Percentiles rank a stretch among this genome's conserved stretches.
phyloP scores from a whole-genome alignment of 371 early-diverging fungal genomes.

The Funneliformis caledonium region DNA sequence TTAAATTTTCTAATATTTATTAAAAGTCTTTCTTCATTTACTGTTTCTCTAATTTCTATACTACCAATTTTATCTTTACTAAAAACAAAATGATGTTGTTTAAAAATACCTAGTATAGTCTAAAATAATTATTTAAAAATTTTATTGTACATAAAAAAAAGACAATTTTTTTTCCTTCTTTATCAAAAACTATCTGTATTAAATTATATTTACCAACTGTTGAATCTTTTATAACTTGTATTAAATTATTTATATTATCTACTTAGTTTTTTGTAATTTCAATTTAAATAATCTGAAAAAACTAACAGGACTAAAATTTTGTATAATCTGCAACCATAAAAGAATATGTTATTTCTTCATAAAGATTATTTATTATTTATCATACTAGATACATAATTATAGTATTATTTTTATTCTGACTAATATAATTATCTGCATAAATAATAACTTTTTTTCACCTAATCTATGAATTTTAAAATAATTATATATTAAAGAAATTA shows the following conservation, averaged over 20 bases:
- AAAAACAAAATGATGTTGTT: conserved; percentile 1
- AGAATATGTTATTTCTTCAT: conserved; percentile 10
- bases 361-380: background rate
- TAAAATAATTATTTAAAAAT: conserved; percentile 4
- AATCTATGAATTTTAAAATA: background rate
- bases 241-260: conserved; percentile 12
- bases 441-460: background rate
- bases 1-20: background rate
- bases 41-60: background rate
- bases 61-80: background rate
- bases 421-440: background rate
- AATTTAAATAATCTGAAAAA: conserved; percentile 19
- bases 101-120: background rate
- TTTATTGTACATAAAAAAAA: background rate
- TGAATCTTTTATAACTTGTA: background rate
- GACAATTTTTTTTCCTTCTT: background rate
- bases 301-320: background rate
- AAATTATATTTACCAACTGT: conserved; percentile 3
- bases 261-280: conserved; percentile 2
- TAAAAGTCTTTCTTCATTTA: background rate
- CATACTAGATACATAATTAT: background rate
- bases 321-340: conserved; percentile 5
- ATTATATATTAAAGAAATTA: background rate
- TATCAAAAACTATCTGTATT: background rate
- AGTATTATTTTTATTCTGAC: conserved; percentile 1